Conservation (phyloP, 2,329 filamentous ascomycete genomes). For the Alternaria rosae region DNA sequence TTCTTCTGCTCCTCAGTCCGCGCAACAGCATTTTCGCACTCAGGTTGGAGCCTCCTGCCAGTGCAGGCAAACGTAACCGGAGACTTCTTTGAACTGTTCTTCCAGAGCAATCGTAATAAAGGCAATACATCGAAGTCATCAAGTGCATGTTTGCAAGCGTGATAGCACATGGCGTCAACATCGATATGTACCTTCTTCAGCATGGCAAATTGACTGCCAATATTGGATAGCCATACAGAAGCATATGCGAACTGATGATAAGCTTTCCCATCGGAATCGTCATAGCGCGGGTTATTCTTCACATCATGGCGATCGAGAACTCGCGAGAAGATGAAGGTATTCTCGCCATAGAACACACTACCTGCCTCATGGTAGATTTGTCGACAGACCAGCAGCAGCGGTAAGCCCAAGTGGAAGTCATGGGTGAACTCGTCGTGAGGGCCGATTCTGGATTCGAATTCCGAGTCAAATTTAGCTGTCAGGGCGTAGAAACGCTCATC, state of each 20-base stretch:
- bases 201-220: neutral
- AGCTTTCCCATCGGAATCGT: neutral
- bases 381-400: neutral
- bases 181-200: neutral
- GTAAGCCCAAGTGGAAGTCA: neutral
- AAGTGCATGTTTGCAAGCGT: neutral
- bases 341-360: conserved; percentile 1
- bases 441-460: neutral
- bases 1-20: neutral
- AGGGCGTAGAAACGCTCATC: neutral
- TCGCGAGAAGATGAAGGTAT: conserved; percentile 7
- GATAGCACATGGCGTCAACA: neutral
- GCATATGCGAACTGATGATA: neutral
- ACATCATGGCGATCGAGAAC: neutral
- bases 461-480: neutral
- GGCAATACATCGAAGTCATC: neutral
- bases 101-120: neutral
- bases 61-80: neutral
- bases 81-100: neutral
- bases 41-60: neutral
- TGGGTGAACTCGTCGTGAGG: neutral
- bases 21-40: neutral
- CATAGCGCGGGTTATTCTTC: neutral
- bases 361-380: conserved; percentile 13
- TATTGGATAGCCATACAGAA: neutral